Conservation (phyloP, 331 rosid genomes). For the Pyrus hybrid region DNA sequence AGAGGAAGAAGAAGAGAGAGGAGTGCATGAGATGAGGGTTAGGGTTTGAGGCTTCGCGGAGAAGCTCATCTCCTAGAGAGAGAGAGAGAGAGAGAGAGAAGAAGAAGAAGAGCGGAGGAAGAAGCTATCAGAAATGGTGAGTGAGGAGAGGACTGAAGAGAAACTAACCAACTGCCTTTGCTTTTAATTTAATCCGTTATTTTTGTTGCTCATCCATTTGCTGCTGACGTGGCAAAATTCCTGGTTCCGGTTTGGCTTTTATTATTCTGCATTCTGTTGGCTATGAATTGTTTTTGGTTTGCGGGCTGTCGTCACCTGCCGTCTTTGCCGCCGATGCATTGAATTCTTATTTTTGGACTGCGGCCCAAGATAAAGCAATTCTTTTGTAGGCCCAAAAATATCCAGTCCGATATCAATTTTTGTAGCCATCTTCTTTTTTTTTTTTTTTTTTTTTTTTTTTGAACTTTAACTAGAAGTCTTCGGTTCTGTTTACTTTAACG, state of each 20-base stretch:
- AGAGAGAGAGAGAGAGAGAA: neutral
- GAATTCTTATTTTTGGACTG: neutral
- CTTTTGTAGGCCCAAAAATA: neutral
- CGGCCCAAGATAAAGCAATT: neutral
- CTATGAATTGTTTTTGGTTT: neutral
- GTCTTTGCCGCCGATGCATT: neutral
- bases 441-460: too few species aligned
- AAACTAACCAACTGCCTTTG: neutral
- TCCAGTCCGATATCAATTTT: neutral
- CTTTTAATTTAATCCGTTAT: neutral
- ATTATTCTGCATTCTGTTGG: neutral
- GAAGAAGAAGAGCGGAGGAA: neutral
- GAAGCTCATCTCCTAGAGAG: constrained; percentile 50
- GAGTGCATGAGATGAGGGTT: constrained; percentile 24
- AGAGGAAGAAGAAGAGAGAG: constrained; percentile 19
- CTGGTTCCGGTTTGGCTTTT: constrained; percentile 3
- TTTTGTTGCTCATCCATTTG: constrained; percentile 33
- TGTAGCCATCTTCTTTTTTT: neutral
- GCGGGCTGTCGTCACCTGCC: neutral
- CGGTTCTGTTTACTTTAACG: too few species aligned
- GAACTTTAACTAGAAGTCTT: too few species aligned
- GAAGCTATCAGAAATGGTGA: neutral
- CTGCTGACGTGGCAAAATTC: constrained; percentile 49
- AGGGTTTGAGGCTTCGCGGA: constrained; percentile 38
- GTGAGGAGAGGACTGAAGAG: constrained; percentile 17